These are phyloP conservation scores for Botrytis cinerea DNA, from an alignment of 2,329 filamentous ascomycete genomes.

Conservation along the genomic window DNA sequence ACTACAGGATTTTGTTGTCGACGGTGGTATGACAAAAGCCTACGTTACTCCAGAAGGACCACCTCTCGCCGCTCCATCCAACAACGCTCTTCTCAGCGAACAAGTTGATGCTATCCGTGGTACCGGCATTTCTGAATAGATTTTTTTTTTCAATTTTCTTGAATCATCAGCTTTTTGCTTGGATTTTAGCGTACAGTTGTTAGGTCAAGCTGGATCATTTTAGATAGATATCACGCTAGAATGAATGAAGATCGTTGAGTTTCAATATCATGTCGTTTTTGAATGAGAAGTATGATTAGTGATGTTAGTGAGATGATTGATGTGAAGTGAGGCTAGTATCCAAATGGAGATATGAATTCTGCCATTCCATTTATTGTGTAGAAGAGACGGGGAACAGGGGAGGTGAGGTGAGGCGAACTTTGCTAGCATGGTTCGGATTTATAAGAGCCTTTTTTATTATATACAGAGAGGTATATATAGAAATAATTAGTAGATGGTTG, in stretches of 20 bases:
- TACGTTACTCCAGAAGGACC: conserved; percentile 73
- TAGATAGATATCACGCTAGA: conserved; percentile 1
- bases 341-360: background rate
- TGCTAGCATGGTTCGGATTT: no score
- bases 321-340: background rate
- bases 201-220: background rate
- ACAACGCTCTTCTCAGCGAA: conserved; percentile 41
- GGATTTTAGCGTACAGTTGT: background rate
- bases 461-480: no score
- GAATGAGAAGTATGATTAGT: background rate
- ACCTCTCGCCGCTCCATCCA: conserved; percentile 54
- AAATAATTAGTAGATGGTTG: no score
- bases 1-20: conserved; percentile 79
- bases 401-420: no score
- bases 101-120: conserved; percentile 42
- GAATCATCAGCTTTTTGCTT: background rate
- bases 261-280: background rate
- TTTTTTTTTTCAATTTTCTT: background rate
- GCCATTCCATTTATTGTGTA: background rate
- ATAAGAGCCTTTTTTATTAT: accelerated
- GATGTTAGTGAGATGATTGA: background rate
- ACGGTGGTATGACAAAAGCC: conserved; percentile 93
- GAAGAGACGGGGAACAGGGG: background rate
- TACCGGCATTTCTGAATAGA: conserved; percentile 25
- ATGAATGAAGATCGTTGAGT: background rate